Percentiles rank a stretch among this genome's conserved stretches.
These are phyloP conservation scores for Aureobasidium sp. DNA, from an alignment of 2,329 filamentous ascomycete species.

Conservation along the genomic window DNA sequence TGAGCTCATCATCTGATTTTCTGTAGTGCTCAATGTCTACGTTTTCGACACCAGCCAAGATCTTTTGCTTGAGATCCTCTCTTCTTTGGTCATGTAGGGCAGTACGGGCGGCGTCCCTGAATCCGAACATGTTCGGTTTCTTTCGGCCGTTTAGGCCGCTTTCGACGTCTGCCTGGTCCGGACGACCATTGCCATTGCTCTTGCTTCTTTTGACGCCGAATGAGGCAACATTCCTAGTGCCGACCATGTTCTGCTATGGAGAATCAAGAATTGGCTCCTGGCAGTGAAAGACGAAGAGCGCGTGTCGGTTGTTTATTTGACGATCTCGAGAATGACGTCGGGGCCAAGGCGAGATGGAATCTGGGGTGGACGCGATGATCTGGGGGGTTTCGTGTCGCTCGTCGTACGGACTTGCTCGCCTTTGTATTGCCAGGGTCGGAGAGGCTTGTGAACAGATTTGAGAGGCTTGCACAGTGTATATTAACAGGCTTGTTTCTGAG, in stretches of 20 bases:
- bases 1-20: constrained; percentile 45
- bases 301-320: not conserved
- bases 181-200: not conserved
- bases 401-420: not conserved
- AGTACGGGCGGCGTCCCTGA: constrained; percentile 43
- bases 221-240: not conserved
- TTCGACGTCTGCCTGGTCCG: constrained; percentile 17
- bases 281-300: not conserved
- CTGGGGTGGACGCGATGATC: not conserved
- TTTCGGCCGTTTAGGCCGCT: constrained; percentile 22
- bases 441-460: not conserved
- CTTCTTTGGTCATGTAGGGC: constrained; percentile 41
- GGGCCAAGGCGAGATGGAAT: not conserved
- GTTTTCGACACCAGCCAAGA: constrained; percentile 42
- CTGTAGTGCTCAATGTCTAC: constrained; percentile 44
- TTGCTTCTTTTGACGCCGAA: not conserved
- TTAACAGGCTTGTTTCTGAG: not conserved
- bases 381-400: not conserved
- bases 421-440: not conserved
- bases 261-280: not conserved
- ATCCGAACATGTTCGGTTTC: constrained; percentile 32
- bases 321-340: constrained; percentile 4
- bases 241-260: constrained; percentile 1
- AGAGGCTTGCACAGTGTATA: constrained; percentile 3
- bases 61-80: constrained; percentile 42